Evolutionary conservation across 306 rosid species (phyloP), one percentile per base, ranked within the genome.

Genomic region (Rosa multiflora): DNA sequence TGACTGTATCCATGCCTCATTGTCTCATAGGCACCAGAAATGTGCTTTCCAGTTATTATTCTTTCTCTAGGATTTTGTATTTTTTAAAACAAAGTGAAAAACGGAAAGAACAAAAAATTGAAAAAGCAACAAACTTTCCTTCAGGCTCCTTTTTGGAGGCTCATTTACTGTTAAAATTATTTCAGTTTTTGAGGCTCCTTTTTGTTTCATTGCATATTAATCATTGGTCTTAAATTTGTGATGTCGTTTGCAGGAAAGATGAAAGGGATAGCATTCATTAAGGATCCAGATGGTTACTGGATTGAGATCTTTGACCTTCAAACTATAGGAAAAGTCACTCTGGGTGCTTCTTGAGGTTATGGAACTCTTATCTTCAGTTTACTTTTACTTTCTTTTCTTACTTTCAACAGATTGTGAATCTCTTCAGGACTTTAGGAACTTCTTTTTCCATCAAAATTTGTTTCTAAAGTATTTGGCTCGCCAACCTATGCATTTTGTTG

Each of bases 261-360:
- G 96, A 95, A 93, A 79, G 97, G 99, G 62, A 82, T 95, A 74
- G 98, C 98, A 49, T 93, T 91, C 84, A 90, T 95, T 29, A 91
- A 95, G 87, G 98, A 95, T 85, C 99, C 99, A 4, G 98, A 95
- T 87, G 98, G 91, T 68, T 95, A 95, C 80, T 95, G 97, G 98
- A 90, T 95, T 81, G 99, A 95, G 88, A 85, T 92, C 63, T 95
- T 95, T 73, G 99, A 95, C 80, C 88, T 72, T n/a, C 84, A 93
- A 84, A 23, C 80, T 29, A 88, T 95, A 17, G 92, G 91, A 73
- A 76, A 37, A 17, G 4, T 81, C 26, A 80, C 91, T 55, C 59
- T 67, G 66, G 49, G 15, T 64, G 85, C 82, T 76, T 39, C 85
- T 58, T 91, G 78, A 92, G 84, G 74, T 66, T 78, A 73, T 17